These are phyloP conservation scores for Drosera capensis DNA, from an alignment of 148 eudicot genomes.

Conservation along the genomic window DNA sequence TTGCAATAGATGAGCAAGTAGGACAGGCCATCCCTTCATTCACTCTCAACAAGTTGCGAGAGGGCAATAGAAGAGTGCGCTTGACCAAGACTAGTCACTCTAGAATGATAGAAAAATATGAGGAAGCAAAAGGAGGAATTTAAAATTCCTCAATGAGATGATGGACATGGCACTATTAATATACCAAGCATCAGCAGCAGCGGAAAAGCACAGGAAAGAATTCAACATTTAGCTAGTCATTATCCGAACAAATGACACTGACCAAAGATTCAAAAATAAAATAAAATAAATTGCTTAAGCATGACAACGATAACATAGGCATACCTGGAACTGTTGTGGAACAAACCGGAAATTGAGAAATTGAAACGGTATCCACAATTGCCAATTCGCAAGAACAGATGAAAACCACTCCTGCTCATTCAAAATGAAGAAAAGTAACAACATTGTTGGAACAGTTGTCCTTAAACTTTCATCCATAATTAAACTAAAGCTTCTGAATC, in stretches of 20 bases:
- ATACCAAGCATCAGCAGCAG: too few relatives aligned
- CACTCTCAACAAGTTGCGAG: too few relatives aligned
- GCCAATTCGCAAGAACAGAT: slow-evolving; percentile 84
- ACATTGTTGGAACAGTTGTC: background rate
- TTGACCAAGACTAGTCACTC: too few relatives aligned
- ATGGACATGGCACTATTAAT: too few relatives aligned
- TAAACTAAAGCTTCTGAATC: background rate
- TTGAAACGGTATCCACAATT: slow-evolving; percentile 96
- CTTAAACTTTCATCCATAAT: background rate
- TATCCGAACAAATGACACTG: background rate
- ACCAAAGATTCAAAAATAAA: background rate
- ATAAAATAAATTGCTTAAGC: background rate
- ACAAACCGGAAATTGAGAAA: slow-evolving; percentile 90
- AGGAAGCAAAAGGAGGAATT: too few relatives aligned
- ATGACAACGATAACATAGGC: slow-evolving; percentile 2
- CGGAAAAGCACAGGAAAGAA: too few relatives aligned
- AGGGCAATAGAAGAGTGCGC: too few relatives aligned
- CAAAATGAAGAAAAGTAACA: background rate
- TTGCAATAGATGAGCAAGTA: too few relatives aligned
- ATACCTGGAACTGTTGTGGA: slow-evolving; percentile 93
- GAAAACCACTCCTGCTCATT: slow-evolving; percentile 70
- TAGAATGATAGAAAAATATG: too few relatives aligned
- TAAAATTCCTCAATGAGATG: too few relatives aligned
- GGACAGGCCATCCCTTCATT: too few relatives aligned
- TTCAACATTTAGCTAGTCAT: too few relatives aligned